Evolutionary conservation across 164 flowering plant species (phyloP).

Genomic region (Dillenia suffruticosa): DNA sequence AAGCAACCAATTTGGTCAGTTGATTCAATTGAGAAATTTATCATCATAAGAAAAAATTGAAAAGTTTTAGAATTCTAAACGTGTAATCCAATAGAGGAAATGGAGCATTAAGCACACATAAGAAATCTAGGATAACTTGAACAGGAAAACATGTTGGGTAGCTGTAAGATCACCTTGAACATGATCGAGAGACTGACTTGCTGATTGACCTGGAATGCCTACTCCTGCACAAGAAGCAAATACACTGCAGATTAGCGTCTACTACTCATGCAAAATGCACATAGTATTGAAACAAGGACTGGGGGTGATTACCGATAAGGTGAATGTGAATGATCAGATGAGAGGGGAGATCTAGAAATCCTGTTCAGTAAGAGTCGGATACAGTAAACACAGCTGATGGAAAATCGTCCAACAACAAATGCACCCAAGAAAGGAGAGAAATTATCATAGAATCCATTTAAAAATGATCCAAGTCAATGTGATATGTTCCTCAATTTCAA

Average conservation of each 20-base stretch:
- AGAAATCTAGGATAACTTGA: not conserved
- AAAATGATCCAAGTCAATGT: too few species aligned
- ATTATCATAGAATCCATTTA: too few species aligned
- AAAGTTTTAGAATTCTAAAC: not conserved
- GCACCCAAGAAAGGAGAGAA: too few species aligned
- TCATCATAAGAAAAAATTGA: not conserved
- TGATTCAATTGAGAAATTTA: not conserved
- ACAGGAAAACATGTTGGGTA: slow-evolving; percentile 39
- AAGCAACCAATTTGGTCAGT: too few species aligned
- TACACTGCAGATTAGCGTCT: not conserved
- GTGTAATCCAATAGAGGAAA: too few species aligned
- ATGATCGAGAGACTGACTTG: slow-evolving; percentile 52
- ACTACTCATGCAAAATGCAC: not conserved
- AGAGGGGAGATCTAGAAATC: slow-evolving; percentile 39
- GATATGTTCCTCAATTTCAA: too few species aligned
- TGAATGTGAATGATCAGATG: slow-evolving; percentile 31
- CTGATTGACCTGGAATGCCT: slow-evolving; percentile 42
- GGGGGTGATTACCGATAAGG: slow-evolving; percentile 31
- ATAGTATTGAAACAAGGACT: not conserved
- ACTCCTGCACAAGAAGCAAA: slow-evolving; percentile 25
- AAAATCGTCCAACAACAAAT: too few species aligned
- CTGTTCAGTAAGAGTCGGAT: slow-evolving; percentile 17
- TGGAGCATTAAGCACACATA: too few species aligned
- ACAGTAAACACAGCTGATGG: too few species aligned
- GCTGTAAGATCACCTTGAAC: slow-evolving; percentile 22